Evolutionary conservation across 345 rosid genomes (phyloP), one percentile per base, ranked within the genome.

Genomic region (Raphanus raphanistrum): DNA sequence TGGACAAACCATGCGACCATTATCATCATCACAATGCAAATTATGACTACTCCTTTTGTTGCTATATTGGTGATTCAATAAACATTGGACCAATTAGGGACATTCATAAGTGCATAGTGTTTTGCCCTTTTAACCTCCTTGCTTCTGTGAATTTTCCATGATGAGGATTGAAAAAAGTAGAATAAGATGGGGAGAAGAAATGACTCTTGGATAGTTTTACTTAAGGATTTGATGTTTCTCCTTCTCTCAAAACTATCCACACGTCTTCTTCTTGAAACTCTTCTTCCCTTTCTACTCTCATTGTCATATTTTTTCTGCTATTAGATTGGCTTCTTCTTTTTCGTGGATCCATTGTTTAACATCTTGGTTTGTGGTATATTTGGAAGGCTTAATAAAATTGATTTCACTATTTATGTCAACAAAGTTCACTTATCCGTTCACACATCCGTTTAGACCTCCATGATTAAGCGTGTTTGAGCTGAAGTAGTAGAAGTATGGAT

Each of bases 41-140:
- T 67, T 25, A 63, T 68, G 72, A 32, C 57, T 74, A 68, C 73
- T 76, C 27, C 73, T 76, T 3, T 28, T n/a, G 55, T 54, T 65
- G 61, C 76, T 63, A 68, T 69, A 1, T 21, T 76, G 41, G 75
- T 77, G 35, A 73, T 77, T 28, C 97, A 90, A 67, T 94, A 92
- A 75, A 90, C 85, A 84, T 90, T 90, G 28, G 98, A 88, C 98
- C 97, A 95, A 55, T 92, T 98, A 52, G 97, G 99, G 41, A 92
- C 88, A 76, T 87, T 86, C 63, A 95, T 76, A 29, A 97, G 97
- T 66, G 90, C 90, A 13, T 97, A 89, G 38, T 81, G 90, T 48
- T 76, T 86, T 66, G 59, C 72, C 60, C 76, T 15, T 62, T 79
- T 16, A 64, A 80, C 68, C 15, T 65, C 59, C 12, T 79, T 59